Evolutionary conservation across 2,329 filamentous ascomycete genomes (phyloP).

Genomic region (Aureobasidium sp.): DNA sequence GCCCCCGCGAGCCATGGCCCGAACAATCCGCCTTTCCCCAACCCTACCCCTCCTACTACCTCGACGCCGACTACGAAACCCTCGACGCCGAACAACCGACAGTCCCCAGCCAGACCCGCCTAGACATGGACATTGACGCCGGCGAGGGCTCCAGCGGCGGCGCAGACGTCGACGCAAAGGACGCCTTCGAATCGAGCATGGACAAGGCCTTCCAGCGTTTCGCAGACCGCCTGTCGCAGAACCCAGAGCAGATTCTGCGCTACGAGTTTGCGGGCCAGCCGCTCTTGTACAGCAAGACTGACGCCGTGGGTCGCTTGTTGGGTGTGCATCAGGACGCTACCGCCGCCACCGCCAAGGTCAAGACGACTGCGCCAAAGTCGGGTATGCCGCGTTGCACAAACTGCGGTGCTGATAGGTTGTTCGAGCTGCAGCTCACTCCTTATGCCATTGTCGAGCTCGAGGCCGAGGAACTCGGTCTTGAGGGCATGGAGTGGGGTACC

Average conservation of each 20-base stretch:
- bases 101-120: constrained; percentile 42
- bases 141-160: constrained; percentile 24
- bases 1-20: constrained; percentile 65
- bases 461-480: constrained; percentile 59
- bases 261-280: constrained; percentile 44
- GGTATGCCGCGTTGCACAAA: constrained; percentile 68
- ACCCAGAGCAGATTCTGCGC: constrained; percentile 45
- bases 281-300: constrained; percentile 72
- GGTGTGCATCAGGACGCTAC: constrained; percentile 25
- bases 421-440: constrained; percentile 88
- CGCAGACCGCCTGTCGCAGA: constrained; percentile 44
- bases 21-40: constrained; percentile 54
- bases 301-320: constrained; percentile 64
- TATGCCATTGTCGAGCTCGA: constrained; percentile 87
- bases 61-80: constrained; percentile 87
- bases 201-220: constrained; percentile 47
- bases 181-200: constrained; percentile 42
- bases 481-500: constrained; percentile 97
- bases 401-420: constrained; percentile 69
- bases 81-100: constrained; percentile 54
- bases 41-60: constrained; percentile 69
- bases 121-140: constrained; percentile 32
- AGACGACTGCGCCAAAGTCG: constrained; percentile 28
- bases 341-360: constrained; percentile 21
- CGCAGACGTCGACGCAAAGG: constrained; percentile 38